A percentile compares a stretch with the other conserved stretches of the same genome.
Conservation (phyloP, 2,329 filamentous ascomycete genomes). For the Cladophialophora bantiana region DNA sequence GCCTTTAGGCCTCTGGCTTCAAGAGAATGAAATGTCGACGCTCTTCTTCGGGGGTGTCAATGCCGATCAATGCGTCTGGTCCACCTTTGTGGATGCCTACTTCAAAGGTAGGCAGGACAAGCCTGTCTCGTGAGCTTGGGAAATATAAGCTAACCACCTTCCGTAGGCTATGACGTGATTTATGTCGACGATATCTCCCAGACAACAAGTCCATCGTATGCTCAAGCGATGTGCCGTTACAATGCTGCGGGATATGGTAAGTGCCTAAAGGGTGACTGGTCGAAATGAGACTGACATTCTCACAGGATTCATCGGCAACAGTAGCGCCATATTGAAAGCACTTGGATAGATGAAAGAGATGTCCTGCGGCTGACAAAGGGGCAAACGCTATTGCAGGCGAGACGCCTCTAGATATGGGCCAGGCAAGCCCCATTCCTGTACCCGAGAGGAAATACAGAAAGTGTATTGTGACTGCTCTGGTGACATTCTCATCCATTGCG, state of each 20-base stretch:
- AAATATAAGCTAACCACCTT: neutral
- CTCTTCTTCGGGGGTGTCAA: slow-evolving; percentile 67
- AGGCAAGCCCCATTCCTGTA: too few species aligned
- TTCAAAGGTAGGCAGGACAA: slow-evolving; percentile 50
- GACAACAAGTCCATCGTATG: slow-evolving; percentile 49
- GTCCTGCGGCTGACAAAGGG: neutral
- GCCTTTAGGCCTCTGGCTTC: slow-evolving; percentile 53
- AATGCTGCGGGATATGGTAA: slow-evolving; percentile 28
- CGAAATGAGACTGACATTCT: slow-evolving; percentile 10
- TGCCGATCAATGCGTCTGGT: slow-evolving; percentile 66
- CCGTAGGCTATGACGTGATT: slow-evolving; percentile 57
- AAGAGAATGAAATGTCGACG: slow-evolving; percentile 52
- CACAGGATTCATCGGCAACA: slow-evolving; percentile 28
- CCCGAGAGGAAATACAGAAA: too few species aligned
- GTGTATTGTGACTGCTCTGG: neutral
- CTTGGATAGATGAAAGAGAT: slow-evolving; percentile 15
- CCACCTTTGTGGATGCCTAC: slow-evolving; percentile 63
- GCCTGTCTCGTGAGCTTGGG: neutral
- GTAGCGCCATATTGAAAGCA: slow-evolving; percentile 25
- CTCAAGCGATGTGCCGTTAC: slow-evolving; percentile 25
- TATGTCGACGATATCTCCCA: slow-evolving; percentile 62
- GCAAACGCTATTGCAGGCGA: neutral
- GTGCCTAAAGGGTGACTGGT: neutral
- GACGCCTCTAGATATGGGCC: neutral
- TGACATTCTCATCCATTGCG: too few species aligned